Percentiles rank a stretch among this genome's conserved stretches.
phyloP scores from a whole-genome alignment of 345 rosid species.

The Luvunga scandens region DNA sequence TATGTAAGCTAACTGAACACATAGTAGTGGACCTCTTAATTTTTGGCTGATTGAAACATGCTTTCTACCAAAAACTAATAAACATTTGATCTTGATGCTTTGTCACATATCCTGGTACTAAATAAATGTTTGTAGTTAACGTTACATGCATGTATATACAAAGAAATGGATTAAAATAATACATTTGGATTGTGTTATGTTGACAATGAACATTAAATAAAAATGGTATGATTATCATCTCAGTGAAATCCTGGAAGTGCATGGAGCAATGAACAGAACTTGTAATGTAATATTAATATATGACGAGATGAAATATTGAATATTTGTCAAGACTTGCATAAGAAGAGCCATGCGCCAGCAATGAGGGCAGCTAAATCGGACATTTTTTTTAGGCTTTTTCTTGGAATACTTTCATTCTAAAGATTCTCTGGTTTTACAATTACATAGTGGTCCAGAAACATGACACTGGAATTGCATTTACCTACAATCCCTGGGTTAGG shows the following conservation, averaged over 20 bases:
- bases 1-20: background rate
- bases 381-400: background rate
- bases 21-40: background rate
- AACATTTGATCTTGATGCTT: background rate
- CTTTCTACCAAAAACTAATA: background rate
- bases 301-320: background rate
- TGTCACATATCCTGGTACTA: background rate
- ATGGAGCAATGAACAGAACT: background rate
- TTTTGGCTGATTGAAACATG: background rate
- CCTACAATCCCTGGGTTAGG: background rate
- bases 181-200: background rate
- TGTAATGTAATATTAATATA: background rate
- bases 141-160: background rate
- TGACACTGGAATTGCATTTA: background rate
- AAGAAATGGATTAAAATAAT: background rate
- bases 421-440: background rate
- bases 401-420: background rate
- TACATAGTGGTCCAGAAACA: background rate
- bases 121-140: background rate
- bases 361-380: constrained; percentile 10
- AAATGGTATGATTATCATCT: background rate
- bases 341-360: constrained; percentile 4
- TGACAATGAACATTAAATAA: background rate
- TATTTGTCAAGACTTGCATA: background rate
- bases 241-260: background rate